These are phyloP conservation scores for Penicillium sp. DNA, from an alignment of 2,329 filamentous ascomycete species.

Conservation along the genomic window DNA sequence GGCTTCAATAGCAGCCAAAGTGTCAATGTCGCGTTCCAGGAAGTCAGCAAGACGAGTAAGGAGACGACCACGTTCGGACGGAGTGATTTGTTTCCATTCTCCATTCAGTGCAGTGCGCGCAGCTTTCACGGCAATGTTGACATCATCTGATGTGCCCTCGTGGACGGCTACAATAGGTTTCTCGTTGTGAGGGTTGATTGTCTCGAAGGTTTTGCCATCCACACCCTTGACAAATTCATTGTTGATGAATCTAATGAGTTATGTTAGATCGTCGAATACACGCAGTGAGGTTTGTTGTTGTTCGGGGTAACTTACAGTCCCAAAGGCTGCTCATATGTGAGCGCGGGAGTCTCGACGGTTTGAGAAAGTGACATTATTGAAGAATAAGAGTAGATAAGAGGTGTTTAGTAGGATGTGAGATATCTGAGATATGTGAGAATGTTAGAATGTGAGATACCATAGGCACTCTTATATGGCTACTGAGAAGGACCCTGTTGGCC, in stretches of 20 bases:
- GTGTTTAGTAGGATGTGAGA: too few relatives aligned
- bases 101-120: constrained; percentile 6
- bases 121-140: constrained; percentile 8
- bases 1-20: constrained; percentile 12
- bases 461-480: background rate
- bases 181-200: constrained; percentile 7
- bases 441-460: background rate
- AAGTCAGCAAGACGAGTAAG: constrained; percentile 9
- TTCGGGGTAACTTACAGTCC: background rate
- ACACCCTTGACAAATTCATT: constrained; percentile 7
- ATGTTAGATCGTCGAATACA: background rate
- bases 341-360: background rate
- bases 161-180: constrained; percentile 7
- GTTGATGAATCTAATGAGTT: background rate
- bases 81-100: constrained; percentile 4
- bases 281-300: too few relatives aligned
- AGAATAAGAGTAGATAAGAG: background rate
- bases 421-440: too few relatives aligned
- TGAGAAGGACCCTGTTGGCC: background rate
- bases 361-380: constrained; percentile 1
- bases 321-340: constrained; percentile 8
- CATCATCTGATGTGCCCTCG: constrained; percentile 4
- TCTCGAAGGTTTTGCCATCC: constrained; percentile 3
- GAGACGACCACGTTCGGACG: constrained; percentile 8
- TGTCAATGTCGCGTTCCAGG: constrained; percentile 8